Base-by-base conservation (phyloP, 108 stramenopile species). In the Discostella stelligeroides region DNA sequence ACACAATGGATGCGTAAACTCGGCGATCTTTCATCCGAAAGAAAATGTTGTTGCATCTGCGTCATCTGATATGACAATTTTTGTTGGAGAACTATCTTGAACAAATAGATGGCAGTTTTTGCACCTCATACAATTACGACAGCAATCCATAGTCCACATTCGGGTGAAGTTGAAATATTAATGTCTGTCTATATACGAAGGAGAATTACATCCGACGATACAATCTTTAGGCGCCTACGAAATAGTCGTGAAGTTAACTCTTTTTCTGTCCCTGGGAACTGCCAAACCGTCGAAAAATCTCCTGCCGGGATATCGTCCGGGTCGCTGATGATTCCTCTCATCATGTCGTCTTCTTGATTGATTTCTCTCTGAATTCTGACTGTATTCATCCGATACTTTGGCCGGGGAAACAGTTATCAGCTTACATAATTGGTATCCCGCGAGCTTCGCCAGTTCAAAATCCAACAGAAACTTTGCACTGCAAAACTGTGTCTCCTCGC, bases 1-100 rank as follows among this genome's bases (percentile, higher is more conserved):
- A 1, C 96, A 96, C 77, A 75, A 80, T 40, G 96, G 94, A 7
- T 85, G 89, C 48, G 94, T 95, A 17, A 93, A 95, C 71, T 74
- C 93, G 25, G 92, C 92, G 41, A 74, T 79, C 49, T 90, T 89
- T 74, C 89, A 92, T 76, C 88, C 91, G 30, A 81, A 75, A 54
- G 72, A 83, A 69, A 83, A 84, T 62, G 81, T 88, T 8, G 47
- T 90, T 60, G 85, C 82, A 14, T 86, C 85, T 21, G 85, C 81
- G 12, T 70, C 76, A 29, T 82, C 81, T 9, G 89, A 90, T 51
- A 84, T 85, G 47, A 67, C 78, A 37, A 82, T 90, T 60, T 86
- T 73, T 68, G 84, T 88, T 2, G 89, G 89, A 13, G 87, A 88
- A 72, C 60, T 91, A 39, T 73, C 78, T n/a, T 59, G 76, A 42